phyloP scores from a whole-genome alignment of 2,329 filamentous ascomycete genomes.

The Neonectria punicea region DNA sequence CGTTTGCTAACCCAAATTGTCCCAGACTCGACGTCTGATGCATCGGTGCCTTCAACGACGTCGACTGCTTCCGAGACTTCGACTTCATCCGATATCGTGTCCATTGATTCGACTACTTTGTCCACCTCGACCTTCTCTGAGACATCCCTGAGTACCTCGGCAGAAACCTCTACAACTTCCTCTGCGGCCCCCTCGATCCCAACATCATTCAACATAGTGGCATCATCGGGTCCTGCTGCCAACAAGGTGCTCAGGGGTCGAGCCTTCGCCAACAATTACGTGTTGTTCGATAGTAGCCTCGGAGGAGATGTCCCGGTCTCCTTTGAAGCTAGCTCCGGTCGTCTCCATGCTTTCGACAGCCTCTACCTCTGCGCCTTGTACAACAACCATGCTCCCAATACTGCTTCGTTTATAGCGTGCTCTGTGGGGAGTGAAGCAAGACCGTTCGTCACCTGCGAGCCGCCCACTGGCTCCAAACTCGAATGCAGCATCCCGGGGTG shows the following conservation, averaged over 20 bases:
- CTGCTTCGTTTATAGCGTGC: background rate
- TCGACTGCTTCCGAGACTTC: background rate
- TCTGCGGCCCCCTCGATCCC: background rate
- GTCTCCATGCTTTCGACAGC: background rate
- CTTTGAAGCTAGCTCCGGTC: background rate
- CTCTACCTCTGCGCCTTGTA: no score
- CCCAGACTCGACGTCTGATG: background rate
- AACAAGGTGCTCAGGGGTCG: background rate
- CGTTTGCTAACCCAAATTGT: background rate
- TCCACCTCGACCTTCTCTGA: background rate
- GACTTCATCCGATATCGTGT: background rate
- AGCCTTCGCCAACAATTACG: background rate
- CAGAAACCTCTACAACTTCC: background rate
- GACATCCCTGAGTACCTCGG: background rate
- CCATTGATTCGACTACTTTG: background rate
- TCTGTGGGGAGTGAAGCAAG: background rate
- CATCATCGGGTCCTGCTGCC: background rate
- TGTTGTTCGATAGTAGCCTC: background rate
- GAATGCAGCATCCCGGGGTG: background rate
- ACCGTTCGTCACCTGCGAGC: background rate
- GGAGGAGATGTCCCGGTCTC: background rate
- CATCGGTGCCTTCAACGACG: background rate
- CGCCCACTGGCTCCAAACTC: background rate
- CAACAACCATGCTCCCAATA: background rate
- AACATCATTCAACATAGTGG: background rate